phyloP scores from a whole-genome alignment of 352 stramenopile species.

The Peronospora farinosa region DNA sequence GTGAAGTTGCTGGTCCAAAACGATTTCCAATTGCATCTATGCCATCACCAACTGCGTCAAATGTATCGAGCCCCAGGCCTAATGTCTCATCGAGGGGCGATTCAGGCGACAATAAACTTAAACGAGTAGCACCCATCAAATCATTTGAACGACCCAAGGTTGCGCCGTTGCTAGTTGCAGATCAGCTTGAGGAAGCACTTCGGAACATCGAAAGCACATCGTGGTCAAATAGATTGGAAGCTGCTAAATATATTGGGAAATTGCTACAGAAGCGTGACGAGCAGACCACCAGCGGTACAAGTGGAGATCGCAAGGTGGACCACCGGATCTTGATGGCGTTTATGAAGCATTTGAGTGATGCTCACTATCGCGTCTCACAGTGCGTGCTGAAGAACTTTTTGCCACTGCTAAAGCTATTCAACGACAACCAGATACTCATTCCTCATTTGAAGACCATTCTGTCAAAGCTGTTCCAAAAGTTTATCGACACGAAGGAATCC shows the following conservation, averaged over 20 bases:
- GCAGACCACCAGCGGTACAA: not conserved
- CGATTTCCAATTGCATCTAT: slow-evolving; percentile 6
- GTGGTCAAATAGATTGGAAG: slow-evolving; percentile 66
- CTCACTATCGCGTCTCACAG: slow-evolving; percentile 72
- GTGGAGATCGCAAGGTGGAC: slow-evolving; percentile 40
- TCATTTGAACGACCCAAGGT: slow-evolving; percentile 11
- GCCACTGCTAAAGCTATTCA: slow-evolving; percentile 38
- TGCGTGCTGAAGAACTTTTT: slow-evolving; percentile 55
- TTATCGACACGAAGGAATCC: slow-evolving; percentile 69
- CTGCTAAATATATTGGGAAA: slow-evolving; percentile 42
- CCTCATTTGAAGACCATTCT: slow-evolving; percentile 54
- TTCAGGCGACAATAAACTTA: slow-evolving; percentile 12
- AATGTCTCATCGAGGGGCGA: slow-evolving; percentile 19
- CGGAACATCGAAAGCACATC: slow-evolving; percentile 39
- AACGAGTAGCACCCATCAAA: slow-evolving; percentile 13
- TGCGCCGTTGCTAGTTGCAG: slow-evolving; percentile 7
- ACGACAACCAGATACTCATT: slow-evolving; percentile 35
- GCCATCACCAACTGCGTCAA: slow-evolving; percentile 24
- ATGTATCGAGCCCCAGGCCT: slow-evolving; percentile 22
- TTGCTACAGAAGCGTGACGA: slow-evolving; percentile 20
- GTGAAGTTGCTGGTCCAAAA: slow-evolving; percentile 15
- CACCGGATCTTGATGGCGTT: slow-evolving; percentile 47
- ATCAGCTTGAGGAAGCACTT: slow-evolving; percentile 56
- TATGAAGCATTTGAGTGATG: slow-evolving; percentile 60
- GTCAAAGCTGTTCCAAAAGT: slow-evolving; percentile 65